Evolutionary conservation across 495 filamentous ascomycete species (phyloP).

Genomic region (Aspergillus carlsbadensis): DNA sequence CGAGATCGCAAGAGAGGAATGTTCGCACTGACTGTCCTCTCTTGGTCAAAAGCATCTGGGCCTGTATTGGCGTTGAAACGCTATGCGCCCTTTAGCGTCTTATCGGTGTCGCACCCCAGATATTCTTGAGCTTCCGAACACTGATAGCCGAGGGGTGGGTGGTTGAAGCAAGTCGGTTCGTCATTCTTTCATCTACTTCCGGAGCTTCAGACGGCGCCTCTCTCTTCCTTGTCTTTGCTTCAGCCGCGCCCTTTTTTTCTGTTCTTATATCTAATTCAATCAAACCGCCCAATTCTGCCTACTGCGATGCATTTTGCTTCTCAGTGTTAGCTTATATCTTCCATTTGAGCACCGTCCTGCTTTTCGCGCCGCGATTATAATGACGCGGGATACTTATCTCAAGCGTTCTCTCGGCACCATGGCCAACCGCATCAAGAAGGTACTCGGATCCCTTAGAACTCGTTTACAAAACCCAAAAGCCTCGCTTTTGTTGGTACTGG

Average conservation of each 20-base stretch:
- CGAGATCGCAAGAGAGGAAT: no score
- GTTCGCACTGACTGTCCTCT: no score
- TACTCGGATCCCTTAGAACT: slow-evolving; percentile 24
- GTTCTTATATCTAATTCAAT: background rate
- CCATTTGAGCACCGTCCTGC: slow-evolving; percentile 8
- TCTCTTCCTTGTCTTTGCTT: slow-evolving; percentile 18
- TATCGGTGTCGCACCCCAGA: no score
- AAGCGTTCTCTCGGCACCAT: slow-evolving; percentile 64
- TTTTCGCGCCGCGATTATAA: slow-evolving; percentile 35
- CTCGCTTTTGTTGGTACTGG: background rate
- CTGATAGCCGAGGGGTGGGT: slow-evolving; percentile 1
- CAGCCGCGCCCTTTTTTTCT: slow-evolving; percentile 5
- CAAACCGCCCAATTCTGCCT: background rate
- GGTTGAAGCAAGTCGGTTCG: slow-evolving; percentile 9
- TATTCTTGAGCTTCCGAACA: background rate
- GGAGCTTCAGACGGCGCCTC: slow-evolving; percentile 17
- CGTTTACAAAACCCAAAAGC: background rate
- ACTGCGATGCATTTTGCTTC: slow-evolving; percentile 21
- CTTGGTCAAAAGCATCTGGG: background rate
- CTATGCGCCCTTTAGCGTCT: background rate
- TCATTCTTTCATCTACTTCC: slow-evolving; percentile 19
- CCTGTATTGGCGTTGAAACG: background rate
- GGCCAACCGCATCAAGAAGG: slow-evolving; percentile 64
- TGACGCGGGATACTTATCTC: slow-evolving; percentile 54
- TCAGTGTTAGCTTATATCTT: slow-evolving; percentile 1